phyloP scores from a whole-genome alignment of 225 moss, liverwort and hornwort genomes.

The Anthoceros angustus region DNA sequence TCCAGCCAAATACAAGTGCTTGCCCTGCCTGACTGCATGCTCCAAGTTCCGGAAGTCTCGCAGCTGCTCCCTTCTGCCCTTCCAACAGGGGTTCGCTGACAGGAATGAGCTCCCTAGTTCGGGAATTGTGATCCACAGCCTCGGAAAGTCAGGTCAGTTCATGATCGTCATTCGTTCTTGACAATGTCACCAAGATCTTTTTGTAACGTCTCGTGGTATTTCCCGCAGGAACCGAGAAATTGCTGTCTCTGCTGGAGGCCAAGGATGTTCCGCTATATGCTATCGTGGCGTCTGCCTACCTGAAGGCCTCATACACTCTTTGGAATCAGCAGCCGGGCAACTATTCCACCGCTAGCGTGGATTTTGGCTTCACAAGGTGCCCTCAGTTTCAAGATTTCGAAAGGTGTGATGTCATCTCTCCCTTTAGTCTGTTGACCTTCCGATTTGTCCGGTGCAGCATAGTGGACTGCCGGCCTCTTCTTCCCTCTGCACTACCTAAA shows the following conservation, averaged over 20 bases:
- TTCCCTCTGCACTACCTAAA: neutral
- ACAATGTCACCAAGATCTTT: neutral
- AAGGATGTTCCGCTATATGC: no score
- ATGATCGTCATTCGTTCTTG: neutral
- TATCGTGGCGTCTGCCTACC: no score
- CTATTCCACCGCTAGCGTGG: no score
- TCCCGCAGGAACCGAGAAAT: no score
- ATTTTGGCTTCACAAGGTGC: no score
- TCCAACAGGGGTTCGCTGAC: conserved; percentile 35
- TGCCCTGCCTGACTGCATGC: conserved; percentile 54
- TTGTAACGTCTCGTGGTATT: neutral
- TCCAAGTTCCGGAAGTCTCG: conserved; percentile 70
- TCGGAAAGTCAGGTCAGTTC: conserved; percentile 50
- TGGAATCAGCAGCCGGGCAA: no score
- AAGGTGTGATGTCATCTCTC: neutral
- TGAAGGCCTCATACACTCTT: no score
- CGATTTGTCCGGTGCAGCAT: neutral
- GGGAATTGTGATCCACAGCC: conserved; percentile 42
- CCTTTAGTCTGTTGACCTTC: neutral
- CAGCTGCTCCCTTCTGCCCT: conserved; percentile 48
- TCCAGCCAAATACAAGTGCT: conserved; percentile 54
- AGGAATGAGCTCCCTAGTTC: conserved; percentile 33
- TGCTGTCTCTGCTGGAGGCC: no score
- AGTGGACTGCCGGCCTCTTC: neutral
- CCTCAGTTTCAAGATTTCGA: neutral